These are phyloP conservation scores for Podaxis mareebaensis DNA, from an alignment of 768 basidiomycete genomes.

Conservation along the genomic window DNA sequence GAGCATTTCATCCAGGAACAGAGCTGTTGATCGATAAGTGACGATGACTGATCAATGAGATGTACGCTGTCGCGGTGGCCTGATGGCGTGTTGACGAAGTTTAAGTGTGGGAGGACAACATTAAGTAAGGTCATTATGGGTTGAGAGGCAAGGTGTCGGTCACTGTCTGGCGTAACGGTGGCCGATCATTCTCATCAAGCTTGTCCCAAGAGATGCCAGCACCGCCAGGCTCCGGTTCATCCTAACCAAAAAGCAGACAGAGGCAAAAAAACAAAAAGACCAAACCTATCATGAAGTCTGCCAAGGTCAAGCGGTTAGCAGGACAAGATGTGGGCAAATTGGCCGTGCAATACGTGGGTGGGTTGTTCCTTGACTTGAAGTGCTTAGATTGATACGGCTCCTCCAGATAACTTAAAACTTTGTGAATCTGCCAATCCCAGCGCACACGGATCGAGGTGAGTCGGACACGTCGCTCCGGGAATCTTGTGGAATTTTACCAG, in stretches of 20 bases:
- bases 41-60: no score
- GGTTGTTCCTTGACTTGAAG: not conserved
- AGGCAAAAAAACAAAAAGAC: constrained; percentile 21
- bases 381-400: constrained; percentile 33
- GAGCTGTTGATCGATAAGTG: no score
- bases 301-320: constrained; percentile 42
- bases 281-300: constrained; percentile 21
- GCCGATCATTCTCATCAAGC: not conserved
- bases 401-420: constrained; percentile 48
- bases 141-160: no score
- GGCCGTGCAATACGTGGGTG: constrained; percentile 51
- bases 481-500: not conserved
- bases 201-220: not conserved
- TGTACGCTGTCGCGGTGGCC: no score
- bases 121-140: no score
- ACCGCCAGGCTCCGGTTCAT: constrained; percentile 10
- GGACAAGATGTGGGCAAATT: constrained; percentile 50
- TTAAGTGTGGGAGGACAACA: no score
- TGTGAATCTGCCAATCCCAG: constrained; percentile 80
- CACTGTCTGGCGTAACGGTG: not conserved
- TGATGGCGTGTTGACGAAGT: no score
- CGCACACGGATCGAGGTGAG: constrained; percentile 70
- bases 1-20: no score
- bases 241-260: constrained; percentile 18
- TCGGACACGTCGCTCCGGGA: not conserved